Percentiles rank a stretch among this genome's conserved stretches.
Conservation (phyloP, 495 filamentous ascomycete species). For the Neurospora sp. region DNA sequence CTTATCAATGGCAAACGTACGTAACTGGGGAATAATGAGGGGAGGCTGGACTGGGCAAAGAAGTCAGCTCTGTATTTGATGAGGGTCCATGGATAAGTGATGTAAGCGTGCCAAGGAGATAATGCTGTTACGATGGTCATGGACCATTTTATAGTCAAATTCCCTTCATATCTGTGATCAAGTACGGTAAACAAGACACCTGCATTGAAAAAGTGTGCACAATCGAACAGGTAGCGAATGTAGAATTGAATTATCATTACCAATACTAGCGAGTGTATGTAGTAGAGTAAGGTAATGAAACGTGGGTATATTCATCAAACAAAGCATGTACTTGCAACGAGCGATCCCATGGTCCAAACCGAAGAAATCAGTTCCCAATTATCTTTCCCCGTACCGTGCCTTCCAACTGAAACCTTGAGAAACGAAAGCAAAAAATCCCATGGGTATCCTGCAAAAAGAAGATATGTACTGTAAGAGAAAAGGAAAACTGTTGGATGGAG, state of each 20-base stretch:
- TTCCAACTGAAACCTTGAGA: neutral
- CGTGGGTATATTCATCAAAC: neutral
- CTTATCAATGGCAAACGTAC: no score
- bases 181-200: neutral
- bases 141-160: fast-evolving
- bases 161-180: neutral
- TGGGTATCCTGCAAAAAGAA: neutral
- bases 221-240: neutral
- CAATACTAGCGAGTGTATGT: neutral
- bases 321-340: neutral
- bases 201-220: neutral
- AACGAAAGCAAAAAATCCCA: neutral
- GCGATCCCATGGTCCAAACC: neutral
- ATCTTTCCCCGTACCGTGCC: neutral
- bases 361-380: neutral
- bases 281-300: neutral
- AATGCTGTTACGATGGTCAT: neutral
- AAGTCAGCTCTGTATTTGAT: no score
- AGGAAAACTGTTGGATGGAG: neutral
- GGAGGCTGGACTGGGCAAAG: no score
- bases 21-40: no score
- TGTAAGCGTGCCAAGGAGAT: neutral
- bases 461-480: neutral
- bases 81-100: neutral
- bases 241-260: neutral